phyloP scores from a whole-genome alignment of 1,284 basidiomycete species.

The Puccinia novopanici region DNA sequence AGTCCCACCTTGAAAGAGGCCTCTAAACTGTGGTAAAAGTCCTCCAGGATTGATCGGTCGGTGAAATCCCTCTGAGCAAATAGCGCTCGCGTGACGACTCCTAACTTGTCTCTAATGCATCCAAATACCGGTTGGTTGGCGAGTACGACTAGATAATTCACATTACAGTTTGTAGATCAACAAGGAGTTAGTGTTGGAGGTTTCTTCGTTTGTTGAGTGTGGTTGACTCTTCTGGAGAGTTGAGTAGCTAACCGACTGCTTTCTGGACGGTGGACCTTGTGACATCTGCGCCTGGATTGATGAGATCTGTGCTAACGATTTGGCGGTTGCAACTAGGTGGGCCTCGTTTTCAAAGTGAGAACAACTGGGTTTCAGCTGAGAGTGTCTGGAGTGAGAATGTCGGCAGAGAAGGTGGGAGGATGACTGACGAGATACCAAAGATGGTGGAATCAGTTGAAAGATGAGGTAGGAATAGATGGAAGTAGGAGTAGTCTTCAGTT shows the following conservation, averaged over 20 bases:
- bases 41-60: conserved; percentile 56
- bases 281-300: conserved; percentile 80
- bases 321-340: conserved; percentile 83
- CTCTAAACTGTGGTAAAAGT: conserved; percentile 59
- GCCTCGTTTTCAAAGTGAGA: not conserved
- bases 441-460: conserved; percentile 65
- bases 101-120: conserved; percentile 73
- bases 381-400: conserved; percentile 15
- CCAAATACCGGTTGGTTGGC: conserved; percentile 56
- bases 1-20: conserved; percentile 52
- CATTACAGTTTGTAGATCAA: conserved; percentile 50
- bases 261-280: conserved; percentile 97
- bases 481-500: conserved; percentile 94
- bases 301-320: conserved; percentile 77
- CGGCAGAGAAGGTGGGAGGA: not conserved
- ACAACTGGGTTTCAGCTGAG: conserved; percentile 52
- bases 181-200: not conserved
- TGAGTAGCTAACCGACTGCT: conserved; percentile 75
- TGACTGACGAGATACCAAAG: conserved; percentile 84
- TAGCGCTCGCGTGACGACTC: conserved; percentile 88
- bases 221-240: too few relatives aligned
- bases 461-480: conserved; percentile 68
- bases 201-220: not conserved
- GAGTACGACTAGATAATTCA: conserved; percentile 40
- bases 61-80: conserved; percentile 69